phyloP scores from a whole-genome alignment of 352 stramenopile genomes.

The Globisporangium nunn region DNA sequence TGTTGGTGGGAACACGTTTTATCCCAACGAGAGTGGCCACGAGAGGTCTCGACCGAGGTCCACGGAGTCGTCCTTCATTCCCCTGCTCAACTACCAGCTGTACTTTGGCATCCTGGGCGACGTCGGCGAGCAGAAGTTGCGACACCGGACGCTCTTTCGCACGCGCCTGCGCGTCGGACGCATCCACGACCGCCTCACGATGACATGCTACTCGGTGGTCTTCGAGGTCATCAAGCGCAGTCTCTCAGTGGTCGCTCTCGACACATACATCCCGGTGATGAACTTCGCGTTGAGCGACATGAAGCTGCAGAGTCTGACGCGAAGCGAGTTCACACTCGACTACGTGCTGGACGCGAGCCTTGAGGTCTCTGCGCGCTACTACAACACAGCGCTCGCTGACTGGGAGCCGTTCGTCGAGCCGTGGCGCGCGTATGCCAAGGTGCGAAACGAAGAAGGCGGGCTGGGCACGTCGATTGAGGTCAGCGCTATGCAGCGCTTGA shows the following conservation, averaged over 20 bases:
- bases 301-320: slow-evolving; percentile 64
- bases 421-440: slow-evolving; percentile 68
- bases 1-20: slow-evolving; percentile 28
- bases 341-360: slow-evolving; percentile 66
- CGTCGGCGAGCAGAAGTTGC: slow-evolving; percentile 29
- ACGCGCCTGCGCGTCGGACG: slow-evolving; percentile 59
- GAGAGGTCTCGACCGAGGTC: slow-evolving; percentile 28
- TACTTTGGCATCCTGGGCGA: slow-evolving; percentile 53
- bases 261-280: slow-evolving; percentile 89
- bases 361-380: slow-evolving; percentile 80
- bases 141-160: slow-evolving; percentile 47
- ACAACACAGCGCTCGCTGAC: slow-evolving; percentile 82
- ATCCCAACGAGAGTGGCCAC: slow-evolving; percentile 19
- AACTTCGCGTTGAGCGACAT: slow-evolving; percentile 84
- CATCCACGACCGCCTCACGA: slow-evolving; percentile 62
- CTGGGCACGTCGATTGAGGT: slow-evolving; percentile 63
- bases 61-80: slow-evolving; percentile 40
- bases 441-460: slow-evolving; percentile 43
- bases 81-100: slow-evolving; percentile 68
- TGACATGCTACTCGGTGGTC: slow-evolving; percentile 71
- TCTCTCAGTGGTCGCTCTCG: slow-evolving; percentile 78
- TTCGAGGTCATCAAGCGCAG: slow-evolving; percentile 88
- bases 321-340: slow-evolving; percentile 62
- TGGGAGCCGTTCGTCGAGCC: slow-evolving; percentile 87
- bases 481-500: slow-evolving; percentile 79